phyloP scores from a whole-genome alignment of 257 asterid genomes.

The Galeopsis tetrahit region DNA sequence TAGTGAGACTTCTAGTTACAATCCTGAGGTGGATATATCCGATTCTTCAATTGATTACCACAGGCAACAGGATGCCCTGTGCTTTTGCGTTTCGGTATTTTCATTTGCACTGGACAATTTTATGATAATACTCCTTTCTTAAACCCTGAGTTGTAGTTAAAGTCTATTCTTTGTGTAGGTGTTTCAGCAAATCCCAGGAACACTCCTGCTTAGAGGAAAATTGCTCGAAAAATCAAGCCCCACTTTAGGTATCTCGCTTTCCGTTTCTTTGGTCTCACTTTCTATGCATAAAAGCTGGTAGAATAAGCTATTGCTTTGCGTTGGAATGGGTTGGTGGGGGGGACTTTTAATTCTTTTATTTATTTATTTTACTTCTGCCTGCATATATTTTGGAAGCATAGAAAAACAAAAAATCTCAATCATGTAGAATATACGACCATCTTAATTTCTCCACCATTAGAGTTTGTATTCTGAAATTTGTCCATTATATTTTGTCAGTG shows the following conservation, averaged over 20 bases:
- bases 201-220: constrained; percentile 71
- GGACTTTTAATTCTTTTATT: too few relatives aligned
- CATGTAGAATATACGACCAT: background rate
- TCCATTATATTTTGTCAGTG: background rate
- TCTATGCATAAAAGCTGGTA: background rate
- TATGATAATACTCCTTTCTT: background rate
- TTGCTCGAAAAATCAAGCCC: constrained; percentile 59
- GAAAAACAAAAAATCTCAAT: background rate
- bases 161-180: constrained; percentile 49
- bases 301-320: background rate
- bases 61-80: constrained; percentile 42
- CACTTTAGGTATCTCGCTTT: constrained; percentile 50
- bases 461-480: constrained; percentile 12
- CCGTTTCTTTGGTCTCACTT: background rate
- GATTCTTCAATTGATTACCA: constrained; percentile 30
- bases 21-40: constrained; percentile 31
- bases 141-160: background rate
- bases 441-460: background rate
- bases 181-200: constrained; percentile 90
- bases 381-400: constrained; percentile 3
- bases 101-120: constrained; percentile 1
- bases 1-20: constrained; percentile 31
- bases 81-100: constrained; percentile 69
- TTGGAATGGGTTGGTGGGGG: background rate
- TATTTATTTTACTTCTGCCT: background rate